phyloP scores from a whole-genome alignment of 2,329 filamentous ascomycete genomes.

The Colletotrichum falcatum region DNA sequence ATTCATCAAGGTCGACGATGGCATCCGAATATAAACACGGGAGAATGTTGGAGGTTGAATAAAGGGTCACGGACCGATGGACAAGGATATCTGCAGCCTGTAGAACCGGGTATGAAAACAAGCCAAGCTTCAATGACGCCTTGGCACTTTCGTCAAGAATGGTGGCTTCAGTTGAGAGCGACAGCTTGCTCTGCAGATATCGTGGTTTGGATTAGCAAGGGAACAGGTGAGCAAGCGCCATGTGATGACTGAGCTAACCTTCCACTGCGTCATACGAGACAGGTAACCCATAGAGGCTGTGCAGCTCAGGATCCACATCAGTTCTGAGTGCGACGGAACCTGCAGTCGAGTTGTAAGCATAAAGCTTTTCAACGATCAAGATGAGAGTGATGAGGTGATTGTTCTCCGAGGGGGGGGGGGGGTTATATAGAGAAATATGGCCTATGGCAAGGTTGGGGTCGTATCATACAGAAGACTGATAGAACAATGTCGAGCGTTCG shows the following conservation, averaged over 20 bases:
- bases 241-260: constrained; percentile 64
- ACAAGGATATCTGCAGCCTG: constrained; percentile 95
- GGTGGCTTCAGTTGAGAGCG: constrained; percentile 68
- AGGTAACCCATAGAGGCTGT: constrained; percentile 92
- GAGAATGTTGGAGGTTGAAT: not conserved
- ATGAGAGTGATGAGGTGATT: not conserved
- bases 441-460: not conserved
- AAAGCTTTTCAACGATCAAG: not conserved
- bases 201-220: not conserved
- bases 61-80: constrained; percentile 68
- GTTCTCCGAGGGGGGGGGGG: no score
- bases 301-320: constrained; percentile 98
- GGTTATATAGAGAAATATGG: not conserved
- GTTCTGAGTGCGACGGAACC: constrained; percentile 83
- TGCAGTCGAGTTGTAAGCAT: constrained; percentile 47
- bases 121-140: constrained; percentile 79
- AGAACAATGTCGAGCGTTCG: constrained; percentile 81
- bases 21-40: not conserved
- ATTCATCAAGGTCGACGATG: not conserved
- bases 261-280: constrained; percentile 99
- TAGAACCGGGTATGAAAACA: constrained; percentile 96
- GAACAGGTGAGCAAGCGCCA: not conserved
- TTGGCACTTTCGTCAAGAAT: constrained; percentile 70
- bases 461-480: constrained; percentile 74
- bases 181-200: constrained; percentile 75